Evolutionary conservation across 371 early-diverging fungal species (phyloP), one percentile per base, ranked within the genome.

Genomic region (Haplosporangium sp.): DNA sequence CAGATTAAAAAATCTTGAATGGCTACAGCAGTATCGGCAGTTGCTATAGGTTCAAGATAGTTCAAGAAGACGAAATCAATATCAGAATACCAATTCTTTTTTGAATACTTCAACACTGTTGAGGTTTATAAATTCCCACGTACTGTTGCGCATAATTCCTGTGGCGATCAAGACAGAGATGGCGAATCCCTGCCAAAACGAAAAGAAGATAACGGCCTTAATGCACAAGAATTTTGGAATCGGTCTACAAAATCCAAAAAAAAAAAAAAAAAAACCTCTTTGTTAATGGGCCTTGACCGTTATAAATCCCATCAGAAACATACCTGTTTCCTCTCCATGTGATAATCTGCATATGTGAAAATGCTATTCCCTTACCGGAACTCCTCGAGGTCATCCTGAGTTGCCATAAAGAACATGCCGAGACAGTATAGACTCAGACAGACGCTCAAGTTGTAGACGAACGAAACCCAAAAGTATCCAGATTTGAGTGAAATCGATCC

Each of bases 111-210:
- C n/a, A n/a, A n/a, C n/a, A n/a, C n/a, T n/a, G n/a, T n/a, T n/a
- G n/a, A n/a, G n/a, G n/a, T n/a, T n/a, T 43, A 46, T 41, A 45
- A 8, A 38, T 9, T 21, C 2, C 5, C 3, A 50, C 59, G 42
- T 58, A 59, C 59, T 63, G 54, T 63, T 56, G 7, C 63, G 37
- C 70, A 62, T 63, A 13, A 69, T n/a, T 1, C 95, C 95, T 0
- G 88, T 80, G 23, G 88, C 87, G 0, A 94, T 94, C 42, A 97
- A 71, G 11, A 97, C 82, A 10, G 98, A 93, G 43, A 98, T 86
- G 18, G 90, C 86, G 20, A 98, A 83, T n/a, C 96, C 92, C 80
- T 98, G 98, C 96, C 98, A 98, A 79, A 95, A 98, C 0, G 97
- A 94, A 74, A 98, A 94, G 77, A 97, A 97, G 59, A 98, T 91